Evolutionary conservation across 257 asterid species (phyloP).

Genomic region (Solanum habrochaites): DNA sequence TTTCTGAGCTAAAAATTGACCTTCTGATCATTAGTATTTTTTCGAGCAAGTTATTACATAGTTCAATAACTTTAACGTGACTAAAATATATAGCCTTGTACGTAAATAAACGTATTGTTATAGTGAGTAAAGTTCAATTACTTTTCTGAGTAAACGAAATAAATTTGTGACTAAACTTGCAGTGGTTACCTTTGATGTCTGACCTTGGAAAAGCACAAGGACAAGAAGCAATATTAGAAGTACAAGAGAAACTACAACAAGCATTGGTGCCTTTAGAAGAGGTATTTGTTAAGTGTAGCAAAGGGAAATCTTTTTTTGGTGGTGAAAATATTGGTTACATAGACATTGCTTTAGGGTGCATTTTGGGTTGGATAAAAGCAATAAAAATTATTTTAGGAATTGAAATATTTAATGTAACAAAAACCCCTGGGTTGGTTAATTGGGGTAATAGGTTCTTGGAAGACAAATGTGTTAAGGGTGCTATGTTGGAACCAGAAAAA

Average conservation of each 20-base stretch:
- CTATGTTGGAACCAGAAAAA: constrained; percentile 2
- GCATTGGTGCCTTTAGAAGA: background rate
- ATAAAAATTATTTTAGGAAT: background rate
- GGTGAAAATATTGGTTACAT: constrained; percentile 3
- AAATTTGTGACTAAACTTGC: background rate
- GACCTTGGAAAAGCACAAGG: constrained; percentile 3
- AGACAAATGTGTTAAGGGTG: constrained; percentile 10
- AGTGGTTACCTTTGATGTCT: constrained; percentile 17
- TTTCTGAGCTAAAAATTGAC: background rate
- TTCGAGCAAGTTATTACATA: background rate
- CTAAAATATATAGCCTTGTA: background rate
- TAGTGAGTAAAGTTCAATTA: background rate
- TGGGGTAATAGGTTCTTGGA: constrained; percentile 23
- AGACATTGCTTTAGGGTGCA: constrained; percentile 1
- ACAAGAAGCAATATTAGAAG: background rate
- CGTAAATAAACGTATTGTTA: background rate
- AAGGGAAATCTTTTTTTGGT: constrained; percentile 4
- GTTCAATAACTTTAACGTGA: background rate
- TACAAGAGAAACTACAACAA: background rate
- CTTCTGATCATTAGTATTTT: background rate
- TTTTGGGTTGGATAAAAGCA: constrained; percentile 3
- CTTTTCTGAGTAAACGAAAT: background rate
- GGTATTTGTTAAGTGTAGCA: constrained; percentile 1
- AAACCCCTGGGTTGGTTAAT: constrained; percentile 4
- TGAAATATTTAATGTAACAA: background rate